Conservation (phyloP, 805 yeast species). For the Priceomyces carsonii region DNA sequence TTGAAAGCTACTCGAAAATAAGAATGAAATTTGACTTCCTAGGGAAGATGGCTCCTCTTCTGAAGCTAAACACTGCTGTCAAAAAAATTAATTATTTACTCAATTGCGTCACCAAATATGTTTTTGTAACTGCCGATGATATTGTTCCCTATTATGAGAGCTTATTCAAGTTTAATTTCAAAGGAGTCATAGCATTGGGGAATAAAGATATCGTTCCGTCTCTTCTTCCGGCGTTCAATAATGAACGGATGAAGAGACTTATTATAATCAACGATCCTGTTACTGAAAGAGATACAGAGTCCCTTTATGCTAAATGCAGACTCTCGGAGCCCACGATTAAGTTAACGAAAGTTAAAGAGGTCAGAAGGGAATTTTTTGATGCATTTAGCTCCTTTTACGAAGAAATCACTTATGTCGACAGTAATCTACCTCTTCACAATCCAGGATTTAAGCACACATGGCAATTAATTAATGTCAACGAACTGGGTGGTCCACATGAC, state of each 20-base stretch:
- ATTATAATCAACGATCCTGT: constrained; percentile 6
- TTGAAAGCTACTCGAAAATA: constrained; percentile 5
- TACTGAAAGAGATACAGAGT: neutral
- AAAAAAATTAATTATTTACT: constrained; percentile 6
- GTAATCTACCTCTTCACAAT: constrained; percentile 14
- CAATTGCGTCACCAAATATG: constrained; percentile 3
- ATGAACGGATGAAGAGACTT: constrained; percentile 4
- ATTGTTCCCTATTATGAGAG: neutral
- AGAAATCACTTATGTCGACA: neutral
- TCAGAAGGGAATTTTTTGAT: constrained; percentile 8
- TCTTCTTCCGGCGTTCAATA: constrained; percentile 5
- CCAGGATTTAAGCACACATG: constrained; percentile 33
- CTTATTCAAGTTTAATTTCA: constrained; percentile 1
- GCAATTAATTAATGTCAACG: constrained; percentile 10
- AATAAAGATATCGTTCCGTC: constrained; percentile 1
- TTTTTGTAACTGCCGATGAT: constrained; percentile 4
- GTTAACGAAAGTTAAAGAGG: constrained; percentile 2
- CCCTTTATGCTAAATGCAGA: constrained; percentile 2
- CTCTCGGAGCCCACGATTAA: neutral
- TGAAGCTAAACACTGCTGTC: constrained; percentile 4
- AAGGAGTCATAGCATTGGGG: constrained; percentile 4
- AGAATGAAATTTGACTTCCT: constrained; percentile 7
- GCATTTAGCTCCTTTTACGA: neutral
- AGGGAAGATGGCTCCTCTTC: constrained; percentile 8
- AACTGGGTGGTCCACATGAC: constrained; percentile 1